Evolutionary conservation across 208 protist genomes (phyloP), one percentile per base, ranked within the genome.

Genomic region (Leishmania turanica): DNA sequence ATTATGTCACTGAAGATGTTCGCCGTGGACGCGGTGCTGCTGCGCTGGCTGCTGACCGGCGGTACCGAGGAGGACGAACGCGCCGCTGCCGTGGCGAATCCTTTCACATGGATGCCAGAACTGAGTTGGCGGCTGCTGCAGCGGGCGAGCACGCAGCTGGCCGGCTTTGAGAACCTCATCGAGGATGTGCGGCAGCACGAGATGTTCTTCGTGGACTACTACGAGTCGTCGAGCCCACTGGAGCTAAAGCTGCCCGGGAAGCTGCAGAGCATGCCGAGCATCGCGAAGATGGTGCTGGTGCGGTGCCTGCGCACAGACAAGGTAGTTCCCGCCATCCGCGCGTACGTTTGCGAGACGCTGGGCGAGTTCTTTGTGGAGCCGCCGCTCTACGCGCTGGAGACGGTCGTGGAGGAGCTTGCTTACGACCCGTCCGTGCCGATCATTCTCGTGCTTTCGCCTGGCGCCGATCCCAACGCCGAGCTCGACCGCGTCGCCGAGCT

Each of bases 361-460:
- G 96, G 93, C 47, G 84, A 84, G 62, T 91, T 92, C 74, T 94
- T 98, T 78, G 94, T 99, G 19, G 97, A 97, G 72, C 92, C 98
- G 17, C 97, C 98, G 34, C 90, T 98, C 51, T 99, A 99, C 90
- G 90, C 98, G 58, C 87, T 99, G 37, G 96, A 96, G 62, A 92
- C 88, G 19, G 91, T 98, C 19, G 95, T 97, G 42, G 91, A 96
- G 58, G 91, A 98, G 83, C 90, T 98, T 54, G 93, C 93, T 47
- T 90, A 92, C 80, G 93, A 97, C 78, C 87, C 96, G 13, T 94
- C 89, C 11, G 92, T 98, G 31, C 98, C 99, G 17, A 86, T 99
- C 74, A 99, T 99, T 69, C 98, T 99, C 60, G 95, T 99, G 3
- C 95, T 99, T 11, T 99, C 98, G 13, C 91, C 98, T 5, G 99